A percentile compares a stretch with the other conserved stretches of the same genome.
Conservation (phyloP, 2,329 filamentous ascomycete genomes). For the Coleophoma crateriformis region DNA sequence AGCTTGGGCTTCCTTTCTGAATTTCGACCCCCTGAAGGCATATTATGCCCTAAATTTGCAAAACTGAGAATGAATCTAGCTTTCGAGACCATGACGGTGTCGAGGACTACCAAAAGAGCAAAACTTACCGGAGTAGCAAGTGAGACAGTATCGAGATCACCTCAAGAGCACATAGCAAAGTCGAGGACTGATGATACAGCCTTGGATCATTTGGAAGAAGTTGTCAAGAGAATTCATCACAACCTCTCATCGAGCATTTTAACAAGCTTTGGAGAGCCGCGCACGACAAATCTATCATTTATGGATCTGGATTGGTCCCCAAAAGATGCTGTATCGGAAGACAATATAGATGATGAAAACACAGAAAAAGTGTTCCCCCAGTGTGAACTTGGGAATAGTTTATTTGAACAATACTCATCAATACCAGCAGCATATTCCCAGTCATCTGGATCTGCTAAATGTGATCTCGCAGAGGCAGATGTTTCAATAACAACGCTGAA, state of each 20-base stretch:
- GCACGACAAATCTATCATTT: neutral
- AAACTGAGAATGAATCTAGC: too few species aligned
- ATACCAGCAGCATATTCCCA: conserved; percentile 1
- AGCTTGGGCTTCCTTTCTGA: neutral
- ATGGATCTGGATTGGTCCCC: neutral
- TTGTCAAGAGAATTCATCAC: neutral
- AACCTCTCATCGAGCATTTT: neutral
- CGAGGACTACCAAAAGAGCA: too few species aligned
- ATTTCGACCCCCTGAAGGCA: neutral
- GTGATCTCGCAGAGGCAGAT: neutral
- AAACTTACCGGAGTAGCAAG: neutral
- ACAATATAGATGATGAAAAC: neutral
- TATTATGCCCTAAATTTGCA: neutral
- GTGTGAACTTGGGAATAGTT: conserved; percentile 8
- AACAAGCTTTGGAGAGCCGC: conserved; percentile 1
- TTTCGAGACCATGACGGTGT: too few species aligned
- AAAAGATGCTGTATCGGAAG: neutral
- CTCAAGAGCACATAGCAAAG: neutral
- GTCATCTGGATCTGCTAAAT: conserved; percentile 1
- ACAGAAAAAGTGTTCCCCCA: conserved; percentile 9
- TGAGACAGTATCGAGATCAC: neutral
- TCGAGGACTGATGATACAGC: neutral
- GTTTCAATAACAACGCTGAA: neutral
- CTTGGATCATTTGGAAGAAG: conserved; percentile 1
- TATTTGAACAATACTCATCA: conserved; percentile 1